Evolutionary conservation across 2,329 filamentous ascomycete genomes (phyloP), one percentile per base, ranked within the genome.

Genomic region (Bimuria novae-zelandiae): DNA sequence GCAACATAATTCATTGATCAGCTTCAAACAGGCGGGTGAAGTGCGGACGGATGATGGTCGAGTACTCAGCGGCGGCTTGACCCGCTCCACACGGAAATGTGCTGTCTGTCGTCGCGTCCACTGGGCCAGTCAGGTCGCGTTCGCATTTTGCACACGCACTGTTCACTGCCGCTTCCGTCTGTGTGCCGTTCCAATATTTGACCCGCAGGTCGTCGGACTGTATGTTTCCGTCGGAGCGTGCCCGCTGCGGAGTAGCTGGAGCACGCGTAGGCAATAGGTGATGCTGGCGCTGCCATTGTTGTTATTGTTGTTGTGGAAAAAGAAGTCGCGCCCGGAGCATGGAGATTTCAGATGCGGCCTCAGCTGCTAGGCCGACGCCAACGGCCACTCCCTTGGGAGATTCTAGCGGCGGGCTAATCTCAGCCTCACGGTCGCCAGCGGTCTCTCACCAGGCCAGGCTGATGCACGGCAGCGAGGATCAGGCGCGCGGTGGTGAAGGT

Each of bases 181-280:
- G 65, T 70, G 65, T 69, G 67, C 67, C 68, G 67, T 65, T 52
- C 60, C 60, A 66, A 70, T 70, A 70, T 70, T 67, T 66, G 61
- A 60, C 64, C 55, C 66, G 65, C 66, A 67, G 61, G 59, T 59
- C 60, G 37, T 21, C 49, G 32, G 49, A 16, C 41, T 14, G 50
- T 52, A 57, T 60, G 56, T 56, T 59, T 56, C 51, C 45, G 61
- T 52, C 63, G 63, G 62, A 60, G 51, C 40, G 55, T 55, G 55
- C 59, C 48, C 47, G 51, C 57, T 51, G 32, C 37, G 43, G 46
- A 35, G 32, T 12, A n/a, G n/a, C n/a, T n/a, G n/a, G n/a, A n/a
- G n/a, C n/a, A n/a, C n/a, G n/a, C n/a, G n/a, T n/a, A n/a, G n/a
- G n/a, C n/a, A n/a, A 43, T 23, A 30, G 33, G 21, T 12, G 41